Percentiles rank a stretch among this genome's conserved stretches.
phyloP scores from a whole-genome alignment of 345 rosid genomes.

The Anacardium occidentale region DNA sequence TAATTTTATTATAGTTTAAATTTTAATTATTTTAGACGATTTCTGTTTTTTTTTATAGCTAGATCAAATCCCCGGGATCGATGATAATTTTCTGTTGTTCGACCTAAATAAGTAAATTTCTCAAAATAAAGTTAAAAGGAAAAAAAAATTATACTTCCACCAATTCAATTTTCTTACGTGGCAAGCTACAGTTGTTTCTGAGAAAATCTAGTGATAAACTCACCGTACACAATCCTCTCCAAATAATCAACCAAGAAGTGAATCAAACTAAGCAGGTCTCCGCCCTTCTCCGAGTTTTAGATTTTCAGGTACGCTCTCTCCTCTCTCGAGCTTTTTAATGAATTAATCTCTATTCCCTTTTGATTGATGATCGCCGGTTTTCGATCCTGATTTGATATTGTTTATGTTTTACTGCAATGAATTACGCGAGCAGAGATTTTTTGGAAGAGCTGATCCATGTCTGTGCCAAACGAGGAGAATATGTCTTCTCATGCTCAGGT shows the following conservation, averaged over 20 bases:
- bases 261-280: neutral
- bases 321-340: neutral
- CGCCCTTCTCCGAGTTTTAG: neutral
- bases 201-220: neutral
- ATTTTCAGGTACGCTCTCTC: neutral
- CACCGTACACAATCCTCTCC: neutral
- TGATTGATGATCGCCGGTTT: neutral
- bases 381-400: too few relatives aligned
- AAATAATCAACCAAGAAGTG: neutral
- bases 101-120: too few relatives aligned
- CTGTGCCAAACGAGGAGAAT: slow-evolving; percentile 49
- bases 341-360: neutral
- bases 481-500: slow-evolving; percentile 52
- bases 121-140: neutral
- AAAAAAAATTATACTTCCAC: too few relatives aligned
- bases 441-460: slow-evolving; percentile 35
- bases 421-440: neutral
- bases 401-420: neutral
- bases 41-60: too few relatives aligned
- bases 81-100: too few relatives aligned
- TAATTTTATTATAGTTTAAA: too few relatives aligned
- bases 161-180: neutral
- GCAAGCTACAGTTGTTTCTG: neutral
- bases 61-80: too few relatives aligned
- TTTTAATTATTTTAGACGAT: too few relatives aligned